Percentiles rank a stretch among this genome's conserved stretches.
phyloP scores from a whole-genome alignment of 2,329 filamentous ascomycete genomes.

The Capronia americana region DNA sequence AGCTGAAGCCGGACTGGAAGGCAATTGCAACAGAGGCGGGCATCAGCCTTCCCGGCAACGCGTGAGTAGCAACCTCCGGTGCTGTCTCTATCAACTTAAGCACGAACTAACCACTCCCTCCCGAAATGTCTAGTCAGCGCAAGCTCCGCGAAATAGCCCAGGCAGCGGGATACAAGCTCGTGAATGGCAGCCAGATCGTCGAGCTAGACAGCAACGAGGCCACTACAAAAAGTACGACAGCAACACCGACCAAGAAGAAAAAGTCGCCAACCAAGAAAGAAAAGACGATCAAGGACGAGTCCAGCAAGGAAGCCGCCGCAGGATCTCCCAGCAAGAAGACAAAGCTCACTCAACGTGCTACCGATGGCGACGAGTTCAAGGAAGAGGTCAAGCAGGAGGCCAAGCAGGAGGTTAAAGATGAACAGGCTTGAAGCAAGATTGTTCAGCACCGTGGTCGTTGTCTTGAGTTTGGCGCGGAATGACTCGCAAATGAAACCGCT shows the following conservation, averaged over 20 bases:
- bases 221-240: not conserved
- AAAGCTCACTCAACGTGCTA: not conserved
- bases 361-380: not conserved
- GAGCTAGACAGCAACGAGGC: conserved; percentile 7
- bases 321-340: not conserved
- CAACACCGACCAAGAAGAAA: not conserved
- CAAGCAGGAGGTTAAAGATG: not conserved
- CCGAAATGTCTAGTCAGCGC: not conserved
- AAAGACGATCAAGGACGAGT: not conserved
- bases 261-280: conserved; percentile 4
- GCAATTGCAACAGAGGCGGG: not conserved
- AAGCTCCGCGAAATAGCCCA: not conserved
- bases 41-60: conserved; percentile 2
- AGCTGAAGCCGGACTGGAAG: not conserved
- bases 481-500: not conserved
- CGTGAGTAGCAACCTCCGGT: not conserved
- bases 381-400: not conserved
- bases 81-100: not conserved
- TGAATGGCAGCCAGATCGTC: conserved; percentile 12
- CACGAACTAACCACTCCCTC: not conserved
- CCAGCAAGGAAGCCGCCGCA: not conserved
- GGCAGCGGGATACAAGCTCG: not conserved
- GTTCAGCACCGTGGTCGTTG: not conserved
- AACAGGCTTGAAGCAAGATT: not conserved
- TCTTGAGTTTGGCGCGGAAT: not conserved